A percentile compares a stretch with the other conserved stretches of the same genome.
These are phyloP conservation scores for Curvularia lunata DNA, from an alignment of 2,329 filamentous ascomycete genomes.

Conservation along the genomic window DNA sequence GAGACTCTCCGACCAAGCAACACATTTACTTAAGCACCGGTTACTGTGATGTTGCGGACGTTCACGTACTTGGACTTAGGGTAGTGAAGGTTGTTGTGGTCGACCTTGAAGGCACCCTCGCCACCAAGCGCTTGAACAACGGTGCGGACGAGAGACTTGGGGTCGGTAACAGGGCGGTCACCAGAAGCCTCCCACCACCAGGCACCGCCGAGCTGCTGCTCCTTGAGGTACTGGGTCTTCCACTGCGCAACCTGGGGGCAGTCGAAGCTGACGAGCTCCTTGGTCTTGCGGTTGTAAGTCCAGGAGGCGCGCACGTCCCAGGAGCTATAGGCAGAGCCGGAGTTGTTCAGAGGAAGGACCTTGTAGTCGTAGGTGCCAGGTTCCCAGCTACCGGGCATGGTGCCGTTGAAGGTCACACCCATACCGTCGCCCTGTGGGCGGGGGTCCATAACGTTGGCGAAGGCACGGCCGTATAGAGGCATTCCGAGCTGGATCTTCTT, in stretches of 20 bases:
- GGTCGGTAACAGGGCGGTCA: slow-evolving; percentile 24
- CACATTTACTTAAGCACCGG: background rate
- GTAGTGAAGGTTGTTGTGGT: slow-evolving; percentile 30
- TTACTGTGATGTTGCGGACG: slow-evolving; percentile 14
- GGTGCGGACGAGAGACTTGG: slow-evolving; percentile 29
- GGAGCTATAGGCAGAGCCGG: slow-evolving; percentile 27
- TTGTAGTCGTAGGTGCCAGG: slow-evolving; percentile 40
- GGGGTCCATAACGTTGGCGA: slow-evolving; percentile 32
- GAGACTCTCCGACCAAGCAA: background rate
- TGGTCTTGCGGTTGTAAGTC: slow-evolving; percentile 29
- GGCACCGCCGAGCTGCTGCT: slow-evolving; percentile 35
- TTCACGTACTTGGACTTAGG: slow-evolving; percentile 35
- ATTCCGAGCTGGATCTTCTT: slow-evolving; percentile 38
- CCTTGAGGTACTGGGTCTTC: slow-evolving; percentile 36
- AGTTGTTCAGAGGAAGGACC: slow-evolving; percentile 30
- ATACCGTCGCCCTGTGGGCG: slow-evolving; percentile 56
- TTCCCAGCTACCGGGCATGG: slow-evolving; percentile 34
- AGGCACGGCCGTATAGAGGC: slow-evolving; percentile 41
- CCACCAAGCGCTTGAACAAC: slow-evolving; percentile 28
- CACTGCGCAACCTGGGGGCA: slow-evolving; percentile 30
- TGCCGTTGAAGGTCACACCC: slow-evolving; percentile 36
- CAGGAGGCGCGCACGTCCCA: slow-evolving; percentile 29
- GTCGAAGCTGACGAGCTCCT: slow-evolving; percentile 36
- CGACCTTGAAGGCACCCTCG: slow-evolving; percentile 4
- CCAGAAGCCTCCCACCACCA: slow-evolving; percentile 42